Percentiles rank a stretch among this genome's conserved stretches.
These are phyloP conservation scores for Dictyostelium firmibasis DNA, from an alignment of 78 protist genomes.

Conservation along the genomic window DNA sequence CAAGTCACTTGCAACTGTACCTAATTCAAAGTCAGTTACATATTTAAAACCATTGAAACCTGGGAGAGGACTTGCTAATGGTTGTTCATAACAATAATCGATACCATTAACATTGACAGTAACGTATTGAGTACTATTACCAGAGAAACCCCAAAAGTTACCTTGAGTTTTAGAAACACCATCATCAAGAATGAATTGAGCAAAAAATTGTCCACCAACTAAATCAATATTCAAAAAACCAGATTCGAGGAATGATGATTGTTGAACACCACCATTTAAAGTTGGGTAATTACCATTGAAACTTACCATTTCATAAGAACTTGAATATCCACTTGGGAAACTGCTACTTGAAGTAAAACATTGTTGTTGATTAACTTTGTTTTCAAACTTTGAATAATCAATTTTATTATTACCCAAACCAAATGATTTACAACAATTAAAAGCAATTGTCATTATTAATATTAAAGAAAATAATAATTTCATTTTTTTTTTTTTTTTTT, in stretches of 20 bases:
- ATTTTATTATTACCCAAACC: background rate
- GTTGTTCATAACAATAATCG: background rate
- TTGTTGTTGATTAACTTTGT: background rate
- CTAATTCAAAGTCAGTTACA: no score
- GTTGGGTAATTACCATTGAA: background rate
- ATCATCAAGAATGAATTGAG: background rate
- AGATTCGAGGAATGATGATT: no score
- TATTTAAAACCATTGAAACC: background rate
- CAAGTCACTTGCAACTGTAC: no score
- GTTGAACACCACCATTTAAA: background rate
- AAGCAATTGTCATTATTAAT: background rate
- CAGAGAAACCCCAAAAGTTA: background rate
- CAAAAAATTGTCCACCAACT: background rate
- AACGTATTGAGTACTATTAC: no score
- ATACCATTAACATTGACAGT: background rate
- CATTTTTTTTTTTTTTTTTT: background rate
- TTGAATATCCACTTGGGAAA: background rate
- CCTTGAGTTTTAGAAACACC: background rate
- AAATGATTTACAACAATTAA: background rate
- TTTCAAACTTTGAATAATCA: background rate
- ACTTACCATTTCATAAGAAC: no score
- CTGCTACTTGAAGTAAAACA: background rate
- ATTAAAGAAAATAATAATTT: background rate
- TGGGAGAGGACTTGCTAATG: background rate
- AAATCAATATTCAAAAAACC: background rate